Percentiles rank a stretch among this genome's conserved stretches.
These are phyloP conservation scores for Cornus suecica DNA, from an alignment of 148 eudicot genomes.

Conservation along the genomic window DNA sequence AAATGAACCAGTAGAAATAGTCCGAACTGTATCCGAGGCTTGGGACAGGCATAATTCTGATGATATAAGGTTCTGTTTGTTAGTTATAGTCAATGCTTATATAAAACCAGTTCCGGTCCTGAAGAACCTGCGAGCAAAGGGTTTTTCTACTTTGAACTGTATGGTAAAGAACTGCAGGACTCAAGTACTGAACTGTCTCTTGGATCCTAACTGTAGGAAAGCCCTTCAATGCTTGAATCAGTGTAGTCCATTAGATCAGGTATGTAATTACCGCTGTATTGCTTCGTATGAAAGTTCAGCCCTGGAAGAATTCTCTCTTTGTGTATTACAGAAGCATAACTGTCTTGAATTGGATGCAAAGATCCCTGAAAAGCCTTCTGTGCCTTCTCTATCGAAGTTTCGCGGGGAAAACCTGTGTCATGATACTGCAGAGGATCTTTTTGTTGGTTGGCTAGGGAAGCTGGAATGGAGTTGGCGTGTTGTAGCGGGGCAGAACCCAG, in stretches of 20 bases:
- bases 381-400: constrained; percentile 64
- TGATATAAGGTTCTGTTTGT: constrained; percentile 83
- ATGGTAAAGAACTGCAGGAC: constrained; percentile 89
- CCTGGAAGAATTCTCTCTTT: constrained; percentile 88
- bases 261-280: constrained; percentile 88
- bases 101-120: constrained; percentile 69
- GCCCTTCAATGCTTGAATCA: constrained; percentile 92
- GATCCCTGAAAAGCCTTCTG: constrained; percentile 72
- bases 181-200: constrained; percentile 80
- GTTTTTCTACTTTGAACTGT: constrained; percentile 77
- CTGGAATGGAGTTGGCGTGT: constrained; percentile 99
- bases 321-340: constrained; percentile 88
- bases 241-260: constrained; percentile 98
- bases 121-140: constrained; percentile 81
- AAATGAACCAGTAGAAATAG: constrained; percentile 41
- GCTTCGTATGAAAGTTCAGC: constrained; percentile 82
- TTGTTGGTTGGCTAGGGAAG: constrained; percentile 84
- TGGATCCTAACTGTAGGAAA: constrained; percentile 84
- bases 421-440: constrained; percentile 87
- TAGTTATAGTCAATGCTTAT: constrained; percentile 79
- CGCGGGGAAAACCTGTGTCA: constrained; percentile 50
- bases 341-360: constrained; percentile 78
- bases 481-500: constrained; percentile 94
- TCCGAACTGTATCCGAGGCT: constrained; percentile 57
- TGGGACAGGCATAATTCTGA: constrained; percentile 90